phyloP scores from a whole-genome alignment of 352 stramenopile species.

The Phytophthora chlamydospora region DNA sequence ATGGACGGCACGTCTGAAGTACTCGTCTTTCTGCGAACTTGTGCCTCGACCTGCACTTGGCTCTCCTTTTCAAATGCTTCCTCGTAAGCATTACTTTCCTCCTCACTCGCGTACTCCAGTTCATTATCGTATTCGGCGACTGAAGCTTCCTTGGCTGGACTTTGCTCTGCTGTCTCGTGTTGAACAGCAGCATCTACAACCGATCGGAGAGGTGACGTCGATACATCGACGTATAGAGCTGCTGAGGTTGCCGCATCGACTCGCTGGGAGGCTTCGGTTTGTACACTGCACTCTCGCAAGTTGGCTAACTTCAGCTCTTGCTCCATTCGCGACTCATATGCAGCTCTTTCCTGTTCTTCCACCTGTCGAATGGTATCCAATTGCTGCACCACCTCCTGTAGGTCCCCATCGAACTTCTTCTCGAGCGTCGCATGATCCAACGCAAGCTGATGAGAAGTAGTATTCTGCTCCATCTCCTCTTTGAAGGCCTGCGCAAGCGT shows the following conservation, averaged over 20 bases:
- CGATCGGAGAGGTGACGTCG: slow-evolving; percentile 31
- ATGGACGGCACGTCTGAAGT: neutral
- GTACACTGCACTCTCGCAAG: slow-evolving; percentile 49
- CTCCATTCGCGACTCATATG: slow-evolving; percentile 15
- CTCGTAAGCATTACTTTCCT: slow-evolving; percentile 37
- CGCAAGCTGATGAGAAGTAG: slow-evolving; percentile 49
- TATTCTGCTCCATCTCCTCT: slow-evolving; percentile 64
- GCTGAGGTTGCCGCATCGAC: slow-evolving; percentile 52
- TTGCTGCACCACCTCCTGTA: slow-evolving; percentile 48
- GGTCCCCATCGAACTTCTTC: slow-evolving; percentile 57
- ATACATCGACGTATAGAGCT: slow-evolving; percentile 40
- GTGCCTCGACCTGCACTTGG: slow-evolving; percentile 9
- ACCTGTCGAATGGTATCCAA: slow-evolving; percentile 42
- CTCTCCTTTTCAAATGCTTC: slow-evolving; percentile 53
- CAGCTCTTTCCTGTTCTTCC: slow-evolving; percentile 33
- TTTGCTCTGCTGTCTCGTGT: slow-evolving; percentile 20
- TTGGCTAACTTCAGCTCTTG: slow-evolving; percentile 36
- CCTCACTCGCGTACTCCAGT: slow-evolving; percentile 25
- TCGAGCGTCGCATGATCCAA: slow-evolving; percentile 55
- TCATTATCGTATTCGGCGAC: neutral
- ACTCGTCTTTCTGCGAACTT: neutral
- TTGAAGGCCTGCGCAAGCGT: slow-evolving; percentile 66
- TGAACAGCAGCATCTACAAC: slow-evolving; percentile 41
- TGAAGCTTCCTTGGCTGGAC: neutral
- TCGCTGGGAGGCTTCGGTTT: slow-evolving; percentile 47